These are phyloP conservation scores for Phialophora expanda DNA, from an alignment of 2,329 filamentous ascomycete species.

Conservation along the genomic window DNA sequence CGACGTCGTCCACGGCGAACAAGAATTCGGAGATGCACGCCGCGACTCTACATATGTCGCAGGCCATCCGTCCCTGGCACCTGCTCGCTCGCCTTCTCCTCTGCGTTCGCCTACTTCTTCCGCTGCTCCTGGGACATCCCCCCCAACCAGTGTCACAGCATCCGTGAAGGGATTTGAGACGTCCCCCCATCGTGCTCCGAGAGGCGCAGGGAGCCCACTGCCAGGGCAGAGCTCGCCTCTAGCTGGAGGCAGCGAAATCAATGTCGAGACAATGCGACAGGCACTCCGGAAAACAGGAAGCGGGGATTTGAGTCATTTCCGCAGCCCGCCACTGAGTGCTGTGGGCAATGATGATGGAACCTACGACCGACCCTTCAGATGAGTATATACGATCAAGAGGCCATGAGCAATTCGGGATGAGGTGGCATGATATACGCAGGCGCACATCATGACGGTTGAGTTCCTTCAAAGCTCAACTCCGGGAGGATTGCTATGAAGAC, in stretches of 20 bases:
- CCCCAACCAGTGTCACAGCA: conserved; percentile 75
- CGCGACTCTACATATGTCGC: conserved; percentile 69
- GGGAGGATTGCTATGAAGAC: not conserved
- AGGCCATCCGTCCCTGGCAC: conserved; percentile 36
- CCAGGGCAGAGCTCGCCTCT: conserved; percentile 60
- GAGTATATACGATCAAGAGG: conserved; percentile 20
- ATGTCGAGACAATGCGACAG: conserved; percentile 92
- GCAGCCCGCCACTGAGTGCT: conserved; percentile 43
- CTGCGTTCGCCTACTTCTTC: conserved; percentile 79
- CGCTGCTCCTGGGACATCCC: conserved; percentile 70
- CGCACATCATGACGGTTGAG: conserved; percentile 31
- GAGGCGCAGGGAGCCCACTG: conserved; percentile 65
- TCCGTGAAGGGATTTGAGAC: conserved; percentile 76
- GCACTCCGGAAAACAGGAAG: conserved; percentile 84
- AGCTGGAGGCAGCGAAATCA: conserved; percentile 70
- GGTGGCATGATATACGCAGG: conserved; percentile 34
- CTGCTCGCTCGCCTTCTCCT: conserved; percentile 73
- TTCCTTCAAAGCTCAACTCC: conserved; percentile 2
- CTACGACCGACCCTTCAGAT: conserved; percentile 34
- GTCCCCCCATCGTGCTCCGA: conserved; percentile 63
- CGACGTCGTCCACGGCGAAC: conserved; percentile 81
- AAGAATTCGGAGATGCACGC: conserved; percentile 47
- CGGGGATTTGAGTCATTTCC: conserved; percentile 68
- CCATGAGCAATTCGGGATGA: conserved; percentile 9
- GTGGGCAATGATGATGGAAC: conserved; percentile 44